Base-by-base conservation (phyloP, 768 basidiomycete genomes). In the Kondoa subrosea region DNA sequence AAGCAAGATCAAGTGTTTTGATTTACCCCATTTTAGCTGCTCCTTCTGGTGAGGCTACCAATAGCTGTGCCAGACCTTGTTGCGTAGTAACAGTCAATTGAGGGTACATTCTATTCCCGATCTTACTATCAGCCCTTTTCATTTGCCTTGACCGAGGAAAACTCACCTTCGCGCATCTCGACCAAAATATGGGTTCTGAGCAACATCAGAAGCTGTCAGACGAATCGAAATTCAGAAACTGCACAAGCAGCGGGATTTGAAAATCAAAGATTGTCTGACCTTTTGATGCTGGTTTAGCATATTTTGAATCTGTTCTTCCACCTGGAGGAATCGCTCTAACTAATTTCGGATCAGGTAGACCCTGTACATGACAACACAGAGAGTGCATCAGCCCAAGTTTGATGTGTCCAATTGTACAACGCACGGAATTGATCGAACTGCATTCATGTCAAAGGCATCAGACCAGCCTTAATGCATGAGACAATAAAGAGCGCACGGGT, bases 121-220 rank as follows among this genome's bases (percentile, higher is more conserved):
- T 8, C 40, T 8, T 8, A 50, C 8, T 21, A 50, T 50, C 40
- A 50, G 21, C 40, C n/a, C n/a, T n/a, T 8, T 50, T 21, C 21
- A 50, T 8, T 8, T 21, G 40, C 8, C 40, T 8, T 21, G 40
- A 50, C 8, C 21, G 40, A 21, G 21, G 8, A 8, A 50, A 21
- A 8, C 40, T 50, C 40, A 50, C 61, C 61, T 27, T 17, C 61
- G 16, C 14, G 30, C 4, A 32, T 63, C 61, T 16, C 61, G 16
- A 32, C 29, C 30, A 33, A 30, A 63, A 32, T 63, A 63, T 3
- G 15, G 61, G 61, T 63, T 63, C 29, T 63, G 16, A 33, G 61
- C 16, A 3, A 63, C 61, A 32, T 63, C 61, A 14, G 61, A 63
- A 12, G 61, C 61, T 33, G 12, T n/a, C n/a, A n/a, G n/a, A n/a